Evolutionary conservation across 2,329 filamentous ascomycete genomes (phyloP), one percentile per base, ranked within the genome.

Genomic region (Xylogone sp.): DNA sequence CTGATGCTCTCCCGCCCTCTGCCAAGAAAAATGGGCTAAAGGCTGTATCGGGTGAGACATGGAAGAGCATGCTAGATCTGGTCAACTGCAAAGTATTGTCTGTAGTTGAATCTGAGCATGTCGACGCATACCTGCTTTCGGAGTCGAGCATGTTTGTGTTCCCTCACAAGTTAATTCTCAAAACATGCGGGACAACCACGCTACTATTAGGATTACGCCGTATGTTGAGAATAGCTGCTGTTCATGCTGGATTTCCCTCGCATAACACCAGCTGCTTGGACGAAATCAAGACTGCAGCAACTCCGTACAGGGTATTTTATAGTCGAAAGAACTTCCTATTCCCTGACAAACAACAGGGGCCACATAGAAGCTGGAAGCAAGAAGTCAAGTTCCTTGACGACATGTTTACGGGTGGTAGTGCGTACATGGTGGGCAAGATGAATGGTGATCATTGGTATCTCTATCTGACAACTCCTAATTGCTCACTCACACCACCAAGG

Each of bases 71-170:
- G 94, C 82, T 99, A 53, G 94, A 99, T 68, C 81, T 97, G 66
- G 94, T 99, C 73, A 96, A 97, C 70, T 99, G 94, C 84, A 94
- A 99, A 75, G 91, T 99, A 50, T 79, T 99, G 51, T 99, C 94
- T 3, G 87, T 96, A 56, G 83, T 99, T 57, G 86, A 93, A 68
- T 96, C 93, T 21, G 91, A 96, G 57, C 86, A 93, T 67, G 88
- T 97, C 62, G 94, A 99, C 67, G 93, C 94, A 59, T 99, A 99
- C 68, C 83, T 99, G 6, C 80, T 99, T 51, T 99, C 94, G 57
- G 94, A 99, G 75, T 97, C 94, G 42, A 97, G 94, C 87, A 96
- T 99, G 92, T 99, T 99, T 69, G 90, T 99, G 62, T 99, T 96
- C 71, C 91, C 92, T n/a, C 94, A 99, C 82, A 99, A 99, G 79